Conservation (phyloP, 1,284 basidiomycete species). For the Malassezia dermatis region DNA sequence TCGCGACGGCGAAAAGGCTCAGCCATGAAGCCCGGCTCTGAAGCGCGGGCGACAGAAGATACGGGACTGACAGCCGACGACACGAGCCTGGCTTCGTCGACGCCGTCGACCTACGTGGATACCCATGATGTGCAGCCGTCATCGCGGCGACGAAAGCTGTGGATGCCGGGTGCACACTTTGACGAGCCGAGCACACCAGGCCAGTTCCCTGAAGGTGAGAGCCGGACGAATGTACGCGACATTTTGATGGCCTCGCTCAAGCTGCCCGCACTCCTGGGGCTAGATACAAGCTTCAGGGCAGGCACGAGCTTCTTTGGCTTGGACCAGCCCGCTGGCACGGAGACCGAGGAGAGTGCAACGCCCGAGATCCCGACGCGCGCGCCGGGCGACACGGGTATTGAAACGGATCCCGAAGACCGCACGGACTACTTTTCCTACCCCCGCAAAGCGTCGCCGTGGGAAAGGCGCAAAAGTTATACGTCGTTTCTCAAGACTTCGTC, state of each 20-base stretch:
- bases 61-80: background rate
- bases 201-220: constrained; percentile 7
- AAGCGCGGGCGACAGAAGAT: background rate
- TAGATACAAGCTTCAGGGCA: background rate
- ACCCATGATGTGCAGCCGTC: background rate
- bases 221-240: background rate
- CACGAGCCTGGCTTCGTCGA: background rate
- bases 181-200: constrained; percentile 10
- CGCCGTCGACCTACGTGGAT: background rate
- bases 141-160: background rate
- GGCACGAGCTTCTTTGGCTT: background rate
- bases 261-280: background rate
- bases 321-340: background rate
- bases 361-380: background rate
- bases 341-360: background rate
- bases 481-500: background rate
- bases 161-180: background rate
- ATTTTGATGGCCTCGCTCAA: constrained; percentile 1
- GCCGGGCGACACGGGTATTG: background rate
- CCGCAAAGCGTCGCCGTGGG: background rate
- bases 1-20: background rate
- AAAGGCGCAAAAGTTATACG: background rate
- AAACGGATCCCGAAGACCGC: background rate
- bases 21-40: background rate
- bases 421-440: constrained; percentile 12